phyloP scores from a whole-genome alignment of 2,329 filamentous ascomycete genomes.

The Neonectria magnoliae region DNA sequence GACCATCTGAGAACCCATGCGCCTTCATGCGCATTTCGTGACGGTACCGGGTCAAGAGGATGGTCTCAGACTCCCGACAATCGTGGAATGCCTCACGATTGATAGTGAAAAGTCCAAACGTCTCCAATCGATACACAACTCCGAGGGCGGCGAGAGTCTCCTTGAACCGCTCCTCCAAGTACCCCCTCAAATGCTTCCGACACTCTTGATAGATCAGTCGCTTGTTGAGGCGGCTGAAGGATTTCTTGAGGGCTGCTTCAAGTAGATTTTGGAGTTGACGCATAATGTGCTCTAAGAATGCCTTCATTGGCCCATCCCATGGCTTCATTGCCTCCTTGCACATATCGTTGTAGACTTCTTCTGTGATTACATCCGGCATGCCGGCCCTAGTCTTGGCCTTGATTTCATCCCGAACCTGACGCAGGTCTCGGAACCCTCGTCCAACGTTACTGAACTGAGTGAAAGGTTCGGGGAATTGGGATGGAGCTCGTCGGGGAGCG shows the following conservation, averaged over 20 bases:
- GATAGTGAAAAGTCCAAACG: constrained; percentile 66
- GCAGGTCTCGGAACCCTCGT: constrained; percentile 56
- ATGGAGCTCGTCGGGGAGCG: constrained; percentile 22
- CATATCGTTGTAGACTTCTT: constrained; percentile 68
- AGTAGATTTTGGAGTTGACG: constrained; percentile 59
- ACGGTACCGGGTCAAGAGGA: constrained; percentile 58
- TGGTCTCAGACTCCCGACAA: constrained; percentile 58
- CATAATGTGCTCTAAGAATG: constrained; percentile 60
- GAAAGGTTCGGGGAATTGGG: constrained; percentile 50
- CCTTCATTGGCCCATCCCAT: constrained; percentile 65
- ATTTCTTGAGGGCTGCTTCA: constrained; percentile 55
- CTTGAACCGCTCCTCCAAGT: constrained; percentile 53
- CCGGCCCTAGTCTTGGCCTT: constrained; percentile 64
- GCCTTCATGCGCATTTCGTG: constrained; percentile 61
- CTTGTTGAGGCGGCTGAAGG: constrained; percentile 59
- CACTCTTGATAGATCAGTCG: constrained; percentile 62
- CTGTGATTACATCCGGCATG: constrained; percentile 66
- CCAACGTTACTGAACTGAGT: constrained; percentile 51
- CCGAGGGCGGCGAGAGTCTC: constrained; percentile 51
- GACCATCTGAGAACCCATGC: constrained; percentile 43
- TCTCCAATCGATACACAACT: constrained; percentile 63
- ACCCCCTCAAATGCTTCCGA: constrained; percentile 53
- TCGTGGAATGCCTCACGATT: constrained; percentile 59
- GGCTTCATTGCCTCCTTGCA: constrained; percentile 65
- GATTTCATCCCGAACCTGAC: constrained; percentile 65